Conservation (phyloP, 257 asterid species). For the Nicotiana undulata region DNA sequence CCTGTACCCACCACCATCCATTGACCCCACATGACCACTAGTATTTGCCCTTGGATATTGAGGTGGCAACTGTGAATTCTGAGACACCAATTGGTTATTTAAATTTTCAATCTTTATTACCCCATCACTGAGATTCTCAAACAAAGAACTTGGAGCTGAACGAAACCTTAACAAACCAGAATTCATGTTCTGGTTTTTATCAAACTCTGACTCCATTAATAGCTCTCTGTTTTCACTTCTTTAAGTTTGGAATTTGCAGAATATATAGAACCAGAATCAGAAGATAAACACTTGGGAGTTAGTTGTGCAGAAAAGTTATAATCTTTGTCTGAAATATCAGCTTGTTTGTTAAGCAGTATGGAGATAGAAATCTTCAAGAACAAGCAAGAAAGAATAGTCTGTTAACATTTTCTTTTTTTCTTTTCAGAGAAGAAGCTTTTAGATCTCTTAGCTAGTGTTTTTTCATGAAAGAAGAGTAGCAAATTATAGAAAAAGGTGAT, state of each 20-base stretch:
- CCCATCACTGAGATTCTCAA: constrained; percentile 28
- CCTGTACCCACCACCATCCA: constrained; percentile 21
- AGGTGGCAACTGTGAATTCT: constrained; percentile 55
- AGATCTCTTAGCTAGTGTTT: not conserved
- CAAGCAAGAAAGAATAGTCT: constrained; percentile 33
- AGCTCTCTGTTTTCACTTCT: not conserved
- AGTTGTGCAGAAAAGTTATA: constrained; percentile 6
- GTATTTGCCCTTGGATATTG: constrained; percentile 53
- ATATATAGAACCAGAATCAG: constrained; percentile 28
- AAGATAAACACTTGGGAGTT: constrained; percentile 32
- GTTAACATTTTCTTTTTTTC: not conserved
- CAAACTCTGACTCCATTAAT: constrained; percentile 38
- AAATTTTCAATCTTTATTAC: constrained; percentile 10
- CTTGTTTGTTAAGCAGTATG: constrained; percentile 51
- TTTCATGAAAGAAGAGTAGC: not conserved
- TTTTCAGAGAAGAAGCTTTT: constrained; percentile 1
- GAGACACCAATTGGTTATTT: constrained; percentile 9
- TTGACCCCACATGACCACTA: constrained; percentile 12
- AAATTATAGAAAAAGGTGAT: not conserved
- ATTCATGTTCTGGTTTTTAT: constrained; percentile 23
- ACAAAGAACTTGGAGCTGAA: constrained; percentile 65
- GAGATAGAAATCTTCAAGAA: constrained; percentile 28
- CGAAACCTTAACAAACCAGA: constrained; percentile 65
- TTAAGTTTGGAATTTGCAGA: constrained; percentile 9
- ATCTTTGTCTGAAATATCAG: constrained; percentile 20